These are phyloP conservation scores for Abelmoschus esculentus DNA, from an alignment of 345 rosid genomes.

Conservation along the genomic window DNA sequence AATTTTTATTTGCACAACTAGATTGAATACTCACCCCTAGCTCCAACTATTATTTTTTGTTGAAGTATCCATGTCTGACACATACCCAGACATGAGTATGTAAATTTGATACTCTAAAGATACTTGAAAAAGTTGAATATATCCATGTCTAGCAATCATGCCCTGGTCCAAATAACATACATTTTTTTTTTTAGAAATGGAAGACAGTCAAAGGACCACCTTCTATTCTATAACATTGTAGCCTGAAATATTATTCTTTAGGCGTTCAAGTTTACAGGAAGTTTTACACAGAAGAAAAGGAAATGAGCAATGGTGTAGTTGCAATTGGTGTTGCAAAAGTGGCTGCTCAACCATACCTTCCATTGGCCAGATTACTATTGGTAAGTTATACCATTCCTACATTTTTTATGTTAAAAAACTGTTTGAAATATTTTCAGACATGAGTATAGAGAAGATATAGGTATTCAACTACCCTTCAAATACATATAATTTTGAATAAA, in stretches of 20 bases:
- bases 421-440: background rate
- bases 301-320: constrained; percentile 57
- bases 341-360: constrained; percentile 45
- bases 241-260: constrained; percentile 11
- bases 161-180: background rate
- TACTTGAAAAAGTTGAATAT: background rate
- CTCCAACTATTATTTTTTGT: background rate
- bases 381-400: background rate
- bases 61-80: background rate
- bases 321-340: constrained; percentile 44
- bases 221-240: background rate
- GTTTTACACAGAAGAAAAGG: constrained; percentile 63
- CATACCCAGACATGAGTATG: background rate
- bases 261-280: constrained; percentile 58
- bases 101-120: background rate
- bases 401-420: background rate
- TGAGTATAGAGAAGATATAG: background rate
- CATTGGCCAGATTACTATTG: constrained; percentile 44
- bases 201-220: background rate
- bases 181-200: background rate
- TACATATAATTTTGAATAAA: background rate
- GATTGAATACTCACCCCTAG: too few species aligned
- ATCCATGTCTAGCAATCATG: background rate
- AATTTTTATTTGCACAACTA: too few species aligned
- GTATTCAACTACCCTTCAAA: background rate